phyloP scores from a whole-genome alignment of 768 basidiomycete species.

The Scleroderma citrinum region DNA sequence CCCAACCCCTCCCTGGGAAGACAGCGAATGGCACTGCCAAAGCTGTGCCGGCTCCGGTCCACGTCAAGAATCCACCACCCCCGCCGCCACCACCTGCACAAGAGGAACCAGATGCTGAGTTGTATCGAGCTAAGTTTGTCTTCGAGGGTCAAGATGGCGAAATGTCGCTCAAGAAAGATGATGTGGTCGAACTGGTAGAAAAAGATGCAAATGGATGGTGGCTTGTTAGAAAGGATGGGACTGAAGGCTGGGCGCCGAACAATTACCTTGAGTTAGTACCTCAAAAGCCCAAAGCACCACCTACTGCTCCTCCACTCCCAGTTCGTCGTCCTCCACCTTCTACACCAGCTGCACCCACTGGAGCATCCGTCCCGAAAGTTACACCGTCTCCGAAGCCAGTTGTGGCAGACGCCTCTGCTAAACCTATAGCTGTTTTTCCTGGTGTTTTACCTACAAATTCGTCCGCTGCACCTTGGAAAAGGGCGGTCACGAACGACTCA shows the following conservation, averaged over 20 bases:
- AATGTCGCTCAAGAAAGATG: constrained; percentile 85
- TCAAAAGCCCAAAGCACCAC: constrained; percentile 54
- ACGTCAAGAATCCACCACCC: constrained; percentile 37
- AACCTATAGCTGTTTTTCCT: constrained; percentile 78
- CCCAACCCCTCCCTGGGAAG: constrained; percentile 58
- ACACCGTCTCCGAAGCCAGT: constrained; percentile 38
- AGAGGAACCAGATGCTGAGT: constrained; percentile 58
- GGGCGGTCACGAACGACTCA: constrained; percentile 33
- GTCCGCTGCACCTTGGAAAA: constrained; percentile 71
- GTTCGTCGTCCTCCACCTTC: constrained; percentile 40
- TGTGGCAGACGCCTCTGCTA: constrained; percentile 57
- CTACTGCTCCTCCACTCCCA: constrained; percentile 69
- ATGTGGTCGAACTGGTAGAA: constrained; percentile 84
- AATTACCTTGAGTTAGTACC: constrained; percentile 86
- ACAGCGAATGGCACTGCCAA: constrained; percentile 35
- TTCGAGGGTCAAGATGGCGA: constrained; percentile 93
- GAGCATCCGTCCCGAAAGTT: constrained; percentile 30
- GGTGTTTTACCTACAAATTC: constrained; percentile 68
- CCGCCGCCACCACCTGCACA: constrained; percentile 50
- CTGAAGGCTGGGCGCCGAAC: constrained; percentile 93
- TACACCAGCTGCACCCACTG: constrained; percentile 31
- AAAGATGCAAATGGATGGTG: constrained; percentile 98
- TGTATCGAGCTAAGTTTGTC: constrained; percentile 86
- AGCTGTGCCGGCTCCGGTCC: constrained; percentile 33
- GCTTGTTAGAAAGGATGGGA: constrained; percentile 78